phyloP scores from a whole-genome alignment of 2,329 filamentous ascomycete genomes.

The Penicillium brasilianum region DNA sequence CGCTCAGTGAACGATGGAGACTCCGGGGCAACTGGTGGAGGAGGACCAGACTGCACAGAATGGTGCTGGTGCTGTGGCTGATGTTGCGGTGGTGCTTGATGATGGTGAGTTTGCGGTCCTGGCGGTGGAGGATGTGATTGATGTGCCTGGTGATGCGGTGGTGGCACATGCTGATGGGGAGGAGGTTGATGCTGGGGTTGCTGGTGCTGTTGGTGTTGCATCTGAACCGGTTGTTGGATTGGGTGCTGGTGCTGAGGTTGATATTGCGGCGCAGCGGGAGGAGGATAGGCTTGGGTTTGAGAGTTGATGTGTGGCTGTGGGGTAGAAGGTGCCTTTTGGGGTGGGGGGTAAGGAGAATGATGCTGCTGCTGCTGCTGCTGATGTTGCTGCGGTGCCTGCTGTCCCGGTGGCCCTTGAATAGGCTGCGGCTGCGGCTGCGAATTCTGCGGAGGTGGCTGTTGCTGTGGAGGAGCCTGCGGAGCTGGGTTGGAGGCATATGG shows the following conservation, averaged over 20 bases:
- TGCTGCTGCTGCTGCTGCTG: conserved; percentile 28
- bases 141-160: conserved; percentile 29
- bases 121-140: conserved; percentile 33
- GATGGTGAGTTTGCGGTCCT: conserved; percentile 25
- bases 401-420: conserved; percentile 21
- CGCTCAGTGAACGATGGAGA: conserved; percentile 46
- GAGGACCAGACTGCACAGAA: conserved; percentile 29
- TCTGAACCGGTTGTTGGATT: conserved; percentile 14
- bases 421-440: conserved; percentile 39
- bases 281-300: conserved; percentile 27
- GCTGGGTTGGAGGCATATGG: conserved; percentile 48
- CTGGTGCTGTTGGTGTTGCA: conserved; percentile 18
- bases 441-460: conserved; percentile 34
- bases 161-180: conserved; percentile 13
- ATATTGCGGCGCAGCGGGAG: conserved; percentile 23
- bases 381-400: conserved; percentile 24
- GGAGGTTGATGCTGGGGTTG: conserved; percentile 22
- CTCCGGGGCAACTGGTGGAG: conserved; percentile 33
- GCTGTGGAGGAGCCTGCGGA: conserved; percentile 39
- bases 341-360: conserved; percentile 31
- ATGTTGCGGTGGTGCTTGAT: conserved; percentile 24
- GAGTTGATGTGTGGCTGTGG: conserved; percentile 29
- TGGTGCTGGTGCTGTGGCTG: conserved; percentile 22
- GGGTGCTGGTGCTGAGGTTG: conserved; percentile 32
- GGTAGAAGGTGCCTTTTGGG: conserved; percentile 26